These are phyloP conservation scores for Salvia splendens DNA, from an alignment of 257 asterid genomes.

Conservation along the genomic window DNA sequence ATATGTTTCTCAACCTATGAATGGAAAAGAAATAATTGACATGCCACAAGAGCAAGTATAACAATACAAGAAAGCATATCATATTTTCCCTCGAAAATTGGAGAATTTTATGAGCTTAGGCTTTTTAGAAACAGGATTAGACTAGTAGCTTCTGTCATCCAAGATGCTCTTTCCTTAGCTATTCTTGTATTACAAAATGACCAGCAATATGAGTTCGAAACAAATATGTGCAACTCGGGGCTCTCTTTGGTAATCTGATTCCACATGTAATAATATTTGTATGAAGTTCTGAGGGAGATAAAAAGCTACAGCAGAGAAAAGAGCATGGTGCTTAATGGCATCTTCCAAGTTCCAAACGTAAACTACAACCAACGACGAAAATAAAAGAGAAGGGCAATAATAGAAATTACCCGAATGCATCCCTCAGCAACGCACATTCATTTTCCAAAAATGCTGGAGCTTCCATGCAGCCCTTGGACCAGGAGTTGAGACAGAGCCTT, in stretches of 20 bases:
- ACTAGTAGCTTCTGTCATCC: neutral
- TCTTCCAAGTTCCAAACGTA: conserved; percentile 18
- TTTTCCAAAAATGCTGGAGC: conserved; percentile 87
- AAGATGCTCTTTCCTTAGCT: neutral
- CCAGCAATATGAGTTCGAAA: neutral
- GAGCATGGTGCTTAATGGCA: neutral
- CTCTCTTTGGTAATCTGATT: conserved; percentile 4
- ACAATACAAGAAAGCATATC: conserved; percentile 6
- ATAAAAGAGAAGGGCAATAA: conserved; percentile 13
- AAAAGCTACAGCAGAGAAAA: neutral
- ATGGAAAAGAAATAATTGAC: conserved; percentile 13
- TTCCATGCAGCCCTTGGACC: conserved; percentile 79
- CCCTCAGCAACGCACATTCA: conserved; percentile 82
- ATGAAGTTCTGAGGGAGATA: neutral
- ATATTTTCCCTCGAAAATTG: neutral
- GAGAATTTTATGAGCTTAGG: conserved; percentile 7
- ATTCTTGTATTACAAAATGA: conserved; percentile 19
- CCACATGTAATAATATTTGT: neutral
- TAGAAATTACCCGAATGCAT: conserved; percentile 67
- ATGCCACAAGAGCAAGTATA: conserved; percentile 20
- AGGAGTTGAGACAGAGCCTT: conserved; percentile 86
- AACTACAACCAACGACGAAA: conserved; percentile 8
- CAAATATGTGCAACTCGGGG: neutral
- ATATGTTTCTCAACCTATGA: conserved; percentile 61
- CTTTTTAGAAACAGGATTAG: conserved; percentile 5